Evolutionary conservation across 73 alveolate species (phyloP), one percentile per base, ranked within the genome.

Genomic region (Stentor roeselii): DNA sequence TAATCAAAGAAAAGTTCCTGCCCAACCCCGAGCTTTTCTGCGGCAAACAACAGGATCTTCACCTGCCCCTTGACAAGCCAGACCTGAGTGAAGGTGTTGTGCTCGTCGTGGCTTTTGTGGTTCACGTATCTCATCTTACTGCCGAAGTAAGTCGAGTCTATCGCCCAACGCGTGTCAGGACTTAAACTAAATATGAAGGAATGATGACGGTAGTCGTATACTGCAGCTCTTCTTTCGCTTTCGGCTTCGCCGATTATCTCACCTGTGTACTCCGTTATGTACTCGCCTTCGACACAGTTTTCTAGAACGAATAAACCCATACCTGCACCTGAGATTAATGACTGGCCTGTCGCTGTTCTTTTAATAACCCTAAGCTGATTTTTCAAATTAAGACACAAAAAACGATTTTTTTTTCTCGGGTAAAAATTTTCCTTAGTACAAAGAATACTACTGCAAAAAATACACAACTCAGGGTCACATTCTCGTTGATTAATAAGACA

Each of bases 151-250:
- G 80, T 67, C 14, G 80, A 21, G 34, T 67, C 80, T 27, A 67
- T 67, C 11, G 80, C 21, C 37, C 80, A 67, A 1, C 41, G 27
- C 34, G 41, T 21, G 34, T 67, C 80, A 67, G 80, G 80, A 1
- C 41, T 21, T 21, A 67, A 11, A 67, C 80, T 67, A 34, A 67
- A 67, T 27, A 67, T 67, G 34, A 27, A 67, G 41, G 41, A 21
- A 67, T 67, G 80, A 1, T 67, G 80, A 15, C 34, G 21, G 41
- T 67, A 67, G 41, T 67, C 80, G 34, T 67, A 67, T 21, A 34
- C 41, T 67, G 80, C 80, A 30, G 80, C 80, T 67, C 80, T 67
- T 67, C 80, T 67, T 21, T 67, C 37, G 37, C 41, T 67, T 67
- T 67, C 80, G 41, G 80, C 80, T 67, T 67, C 80, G 21, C 41